Conservation (phyloP, 208 protist species). For the Wallacemonas collosoma region DNA sequence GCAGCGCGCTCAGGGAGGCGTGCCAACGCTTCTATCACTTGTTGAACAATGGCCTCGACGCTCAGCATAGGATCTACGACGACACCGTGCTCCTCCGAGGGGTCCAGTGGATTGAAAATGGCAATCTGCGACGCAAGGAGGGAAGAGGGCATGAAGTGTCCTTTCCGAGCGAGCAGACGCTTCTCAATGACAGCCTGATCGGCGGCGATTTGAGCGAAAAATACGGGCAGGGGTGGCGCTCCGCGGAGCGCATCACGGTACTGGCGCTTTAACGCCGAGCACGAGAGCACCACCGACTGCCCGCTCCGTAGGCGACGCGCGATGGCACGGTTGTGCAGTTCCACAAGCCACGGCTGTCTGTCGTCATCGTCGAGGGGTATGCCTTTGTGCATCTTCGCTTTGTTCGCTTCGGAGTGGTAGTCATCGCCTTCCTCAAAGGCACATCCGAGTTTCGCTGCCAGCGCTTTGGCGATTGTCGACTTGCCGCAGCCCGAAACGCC, state of each 20-base stretch:
- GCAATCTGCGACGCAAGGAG: conserved; percentile 67
- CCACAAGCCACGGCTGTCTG: conserved; percentile 68
- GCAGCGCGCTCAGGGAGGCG: no score
- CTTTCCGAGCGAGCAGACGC: conserved; percentile 45
- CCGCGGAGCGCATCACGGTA: conserved; percentile 70
- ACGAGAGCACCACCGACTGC: conserved; percentile 50
- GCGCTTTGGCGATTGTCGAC: conserved; percentile 56
- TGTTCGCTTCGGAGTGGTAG: conserved; percentile 59
- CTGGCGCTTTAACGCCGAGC: conserved; percentile 54
- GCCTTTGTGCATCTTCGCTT: conserved; percentile 66
- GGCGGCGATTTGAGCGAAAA: conserved; percentile 60
- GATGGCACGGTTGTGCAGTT: conserved; percentile 45
- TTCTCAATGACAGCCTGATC: conserved; percentile 28
- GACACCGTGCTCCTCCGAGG: conserved; percentile 36
- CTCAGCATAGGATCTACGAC: conserved; percentile 29
- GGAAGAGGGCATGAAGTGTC: conserved; percentile 67
- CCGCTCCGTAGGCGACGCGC: conserved; percentile 17
- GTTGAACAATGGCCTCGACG: conserved; percentile 21
- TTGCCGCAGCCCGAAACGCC: conserved; percentile 81
- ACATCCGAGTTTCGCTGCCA: conserved; percentile 48
- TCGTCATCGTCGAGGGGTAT: conserved; percentile 76
- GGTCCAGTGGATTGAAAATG: conserved; percentile 47
- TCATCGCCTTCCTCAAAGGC: conserved; percentile 73
- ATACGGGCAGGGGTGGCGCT: conserved; percentile 25
- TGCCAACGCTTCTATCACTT: background rate